Conservation (phyloP, 805 yeast species). For the Dipodascus geniculatus region DNA sequence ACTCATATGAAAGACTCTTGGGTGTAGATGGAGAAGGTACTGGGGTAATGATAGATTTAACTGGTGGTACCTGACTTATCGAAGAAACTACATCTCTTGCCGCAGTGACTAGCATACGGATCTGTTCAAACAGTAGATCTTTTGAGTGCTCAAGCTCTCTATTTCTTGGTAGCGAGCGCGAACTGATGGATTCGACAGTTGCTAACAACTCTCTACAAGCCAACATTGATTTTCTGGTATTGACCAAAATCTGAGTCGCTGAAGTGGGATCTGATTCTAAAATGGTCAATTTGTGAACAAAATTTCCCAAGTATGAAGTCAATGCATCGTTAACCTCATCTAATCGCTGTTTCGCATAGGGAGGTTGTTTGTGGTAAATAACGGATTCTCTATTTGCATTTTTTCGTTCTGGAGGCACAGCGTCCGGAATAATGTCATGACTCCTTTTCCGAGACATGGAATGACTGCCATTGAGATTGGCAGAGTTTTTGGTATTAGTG, state of each 20-base stretch:
- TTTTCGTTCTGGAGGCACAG: background rate
- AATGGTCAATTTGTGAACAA: conserved; percentile 19
- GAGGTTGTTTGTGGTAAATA: conserved; percentile 17
- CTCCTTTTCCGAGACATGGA: background rate
- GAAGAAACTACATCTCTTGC: conserved; percentile 27
- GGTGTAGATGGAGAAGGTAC: background rate
- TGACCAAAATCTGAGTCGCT: conserved; percentile 22
- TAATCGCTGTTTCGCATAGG: conserved; percentile 23
- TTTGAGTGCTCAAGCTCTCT: conserved; percentile 23
- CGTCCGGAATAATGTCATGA: background rate
- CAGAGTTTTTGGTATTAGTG: background rate
- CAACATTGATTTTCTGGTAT: conserved; percentile 29
- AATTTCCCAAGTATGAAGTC: conserved; percentile 23
- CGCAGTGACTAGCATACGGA: conserved; percentile 24
- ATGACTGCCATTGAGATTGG: background rate
- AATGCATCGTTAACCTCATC: conserved; percentile 26
- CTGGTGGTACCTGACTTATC: conserved; percentile 1
- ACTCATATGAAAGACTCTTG: conserved; percentile 2
- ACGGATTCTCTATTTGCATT: conserved; percentile 15
- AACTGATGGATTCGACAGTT: conserved; percentile 24
- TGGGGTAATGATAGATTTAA: background rate
- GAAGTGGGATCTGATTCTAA: conserved; percentile 22
- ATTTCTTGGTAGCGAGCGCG: conserved; percentile 18
- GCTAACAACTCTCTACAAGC: conserved; percentile 29
- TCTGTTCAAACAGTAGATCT: conserved; percentile 24